Evolutionary conservation across 2,329 filamentous ascomycete species (phyloP).

Genomic region (Macrophomina pseudophaseolina): DNA sequence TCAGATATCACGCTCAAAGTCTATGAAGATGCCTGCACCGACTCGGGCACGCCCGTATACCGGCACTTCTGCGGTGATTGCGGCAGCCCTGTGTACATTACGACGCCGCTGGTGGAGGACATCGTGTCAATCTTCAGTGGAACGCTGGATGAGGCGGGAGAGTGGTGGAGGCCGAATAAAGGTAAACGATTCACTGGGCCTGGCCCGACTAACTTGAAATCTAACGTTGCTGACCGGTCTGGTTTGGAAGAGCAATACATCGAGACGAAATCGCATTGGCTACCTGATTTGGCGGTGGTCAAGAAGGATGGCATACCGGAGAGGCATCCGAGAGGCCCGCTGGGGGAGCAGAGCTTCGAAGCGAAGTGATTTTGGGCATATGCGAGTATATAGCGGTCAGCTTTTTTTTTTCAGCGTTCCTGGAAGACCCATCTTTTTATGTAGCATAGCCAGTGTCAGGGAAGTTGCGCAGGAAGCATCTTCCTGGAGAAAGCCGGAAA

Average conservation of each 20-base stretch:
- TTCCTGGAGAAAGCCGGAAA: no score
- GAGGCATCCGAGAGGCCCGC: background rate
- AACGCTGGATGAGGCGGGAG: background rate
- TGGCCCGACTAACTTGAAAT: background rate
- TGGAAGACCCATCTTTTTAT: no score
- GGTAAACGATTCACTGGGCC: background rate
- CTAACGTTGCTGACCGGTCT: background rate
- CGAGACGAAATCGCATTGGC: conserved; percentile 19
- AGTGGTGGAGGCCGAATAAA: conserved; percentile 22
- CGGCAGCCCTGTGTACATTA: conserved; percentile 1
- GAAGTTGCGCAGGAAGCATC: no score
- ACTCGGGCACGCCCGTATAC: conserved; percentile 15
- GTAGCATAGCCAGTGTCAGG: no score
- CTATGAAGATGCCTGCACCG: conserved; percentile 14
- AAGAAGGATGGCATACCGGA: background rate
- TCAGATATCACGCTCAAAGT: background rate
- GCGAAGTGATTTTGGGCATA: no score
- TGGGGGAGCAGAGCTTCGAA: background rate
- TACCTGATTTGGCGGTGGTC: conserved; percentile 19
- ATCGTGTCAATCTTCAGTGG: conserved; percentile 9
- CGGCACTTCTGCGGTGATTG: conserved; percentile 23
- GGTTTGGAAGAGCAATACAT: conserved; percentile 3
- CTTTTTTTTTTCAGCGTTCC: no score
- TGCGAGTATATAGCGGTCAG: no score
- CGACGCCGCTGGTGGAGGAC: background rate